Base-by-base conservation (phyloP, 495 filamentous ascomycete species). In the Aspergillus leporis region DNA sequence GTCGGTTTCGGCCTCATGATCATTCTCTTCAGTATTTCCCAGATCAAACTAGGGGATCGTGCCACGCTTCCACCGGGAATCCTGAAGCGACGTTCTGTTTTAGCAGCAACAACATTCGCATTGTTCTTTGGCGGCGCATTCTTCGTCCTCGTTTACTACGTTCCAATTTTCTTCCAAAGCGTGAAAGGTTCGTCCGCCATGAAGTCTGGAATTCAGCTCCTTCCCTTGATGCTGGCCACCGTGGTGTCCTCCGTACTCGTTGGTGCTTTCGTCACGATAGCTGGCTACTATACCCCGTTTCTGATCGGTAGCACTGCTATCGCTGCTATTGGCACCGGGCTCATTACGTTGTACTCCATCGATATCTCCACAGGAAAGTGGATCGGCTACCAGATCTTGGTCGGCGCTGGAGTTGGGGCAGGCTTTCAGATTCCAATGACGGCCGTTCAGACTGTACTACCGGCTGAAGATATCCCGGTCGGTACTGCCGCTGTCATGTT, bases 231-330 rank as follows among this genome's bases (percentile, higher is more conserved):
- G 66, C 46, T 78, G n/a, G 65, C 68, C 9, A 66, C 64, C 1
- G 72, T 77, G 41, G 56, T 77, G 5, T 61, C 65, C 0, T 70
- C 71, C 12, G 60, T 78, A 0, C 23, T 64, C 5, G 41, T 62
- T 0, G 89, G 91, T 23, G 74, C 70, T 2, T 34, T 80, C 8
- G 80, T 89, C 38, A 85, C 83, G 1, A 60, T 73, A 0, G 70
- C 83, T 28, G 89, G 90, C 1, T 89, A 91, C 65, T 90, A 90
- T 70, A 79, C 83, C 0, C 88, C 89, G 2, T 87, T 87, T 63
- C 81, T 90, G 68, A 76, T 87, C 22, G 52, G 73, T 10, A 79
- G 83, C 10, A 72, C 81, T 12, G 73, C 79, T 10, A 45, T 93
- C 10, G 68, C 75, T 13, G 58, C 83, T 0, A 72, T 92, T 56